Base-by-base conservation (phyloP, 1,284 basidiomycete genomes). In the Microbotryum violaceum region DNA sequence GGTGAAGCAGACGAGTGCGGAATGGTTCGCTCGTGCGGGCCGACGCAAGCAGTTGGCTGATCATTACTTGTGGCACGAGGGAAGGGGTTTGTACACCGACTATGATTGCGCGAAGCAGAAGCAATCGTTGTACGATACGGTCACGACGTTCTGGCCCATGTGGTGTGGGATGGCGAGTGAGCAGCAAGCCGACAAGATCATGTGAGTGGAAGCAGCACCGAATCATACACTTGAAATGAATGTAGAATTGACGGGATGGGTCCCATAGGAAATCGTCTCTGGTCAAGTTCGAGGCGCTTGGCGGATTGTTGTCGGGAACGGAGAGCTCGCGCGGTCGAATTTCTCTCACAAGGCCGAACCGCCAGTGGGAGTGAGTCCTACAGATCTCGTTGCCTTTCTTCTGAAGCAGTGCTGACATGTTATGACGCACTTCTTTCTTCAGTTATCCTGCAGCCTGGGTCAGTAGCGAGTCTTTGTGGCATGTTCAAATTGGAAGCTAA, bases 91-190 rank as follows among this genome's bases (percentile, higher is more conserved):
- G 72, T 98, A 93, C 82, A 96, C 91, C 74, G 94, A 98, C 77
- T 98, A 96, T 73, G 92, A 98, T 75, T 93, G 89, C 18, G 87
- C 85, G 58, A 83, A 86, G 75, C 84, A 89, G 79, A 87, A 87
- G 77, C 92, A 96, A 79, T 89, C 86, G 66, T 76, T 91, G 70
- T 98, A 97, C 74, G 96, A 98, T 79, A 89, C 87, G 73, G 94
- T 91, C 46, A 98, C 96, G 1, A 82, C 89, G 25, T 88, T 94
- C 77, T 98, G 93, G 93, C 83, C 91, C 53, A 81, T 98, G 65
- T 98, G 94, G 96, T 91, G 92, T 16, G 96, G 94, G 14, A 91
- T 91, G 76, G 91, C 93, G 27, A 91, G 88, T 70, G 91, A 96
- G 71, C 86, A 91, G 66, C 96, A 98, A 77, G 89, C 89, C 53